Evolutionary conservation across 2,329 filamentous ascomycete species (phyloP), one percentile per base, ranked within the genome.

Genomic region (Penicillium frequentans): DNA sequence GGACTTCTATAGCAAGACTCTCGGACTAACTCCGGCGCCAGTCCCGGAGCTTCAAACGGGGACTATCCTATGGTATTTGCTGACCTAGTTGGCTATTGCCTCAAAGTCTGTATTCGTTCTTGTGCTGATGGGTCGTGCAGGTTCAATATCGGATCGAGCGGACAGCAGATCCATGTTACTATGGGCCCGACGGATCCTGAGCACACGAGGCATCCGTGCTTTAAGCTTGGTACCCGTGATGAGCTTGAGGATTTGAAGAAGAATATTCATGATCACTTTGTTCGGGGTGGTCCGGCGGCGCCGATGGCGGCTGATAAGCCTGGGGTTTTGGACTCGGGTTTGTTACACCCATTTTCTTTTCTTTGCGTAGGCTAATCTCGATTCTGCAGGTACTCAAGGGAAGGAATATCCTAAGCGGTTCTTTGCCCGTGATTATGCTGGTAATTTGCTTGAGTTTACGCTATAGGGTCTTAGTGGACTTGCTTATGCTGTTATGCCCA

Each of bases 371-470:
- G 4, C 35, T 39, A 19, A 19, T 13, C 1, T 39, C 3, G 9
- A n/a, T 39, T 19, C 43, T 3, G n/a, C 49, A 81, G 80, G 83
- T 3, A 71, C 76, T 0, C 75, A 83, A 64, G 84, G 83, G 0
- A 79, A 81, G 1, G 85, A 87, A 68, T 87, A 86, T 64, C 85
- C 85, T 0, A 76, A 73, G 35, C 76, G 86, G 14, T 88, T 88
- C 69, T 88, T 88, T 68, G 84, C 83, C 1, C 78, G 83, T 56
- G 82, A 85, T 61, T 85, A 77, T 70, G 81, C 81, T 1, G 82
- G 82, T 2, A 84, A 84, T 62, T 68, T 78, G 52, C 65, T 84
- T 33, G 82, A 84, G 65, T 84, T 84, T 61, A 82, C 76, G 52
- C 52, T 82, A 55, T 83, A 63, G 56, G 10, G 3, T 14, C 5